These are phyloP conservation scores for Peribolospora baueri DNA, from an alignment of 768 basidiomycete genomes.

Conservation along the genomic window DNA sequence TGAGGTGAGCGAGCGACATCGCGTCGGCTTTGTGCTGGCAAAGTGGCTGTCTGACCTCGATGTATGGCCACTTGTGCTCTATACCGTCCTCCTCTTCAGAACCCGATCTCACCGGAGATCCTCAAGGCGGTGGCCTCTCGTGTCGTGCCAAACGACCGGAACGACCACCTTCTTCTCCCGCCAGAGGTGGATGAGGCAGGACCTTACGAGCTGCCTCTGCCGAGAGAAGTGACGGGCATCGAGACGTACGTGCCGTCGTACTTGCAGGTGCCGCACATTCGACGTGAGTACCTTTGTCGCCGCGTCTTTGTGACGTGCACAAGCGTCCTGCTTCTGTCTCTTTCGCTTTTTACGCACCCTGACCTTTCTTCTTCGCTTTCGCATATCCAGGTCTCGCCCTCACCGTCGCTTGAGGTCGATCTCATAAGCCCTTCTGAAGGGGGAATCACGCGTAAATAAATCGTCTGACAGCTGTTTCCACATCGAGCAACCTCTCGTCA, in stretches of 20 bases:
- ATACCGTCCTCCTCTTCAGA: slow-evolving; percentile 26
- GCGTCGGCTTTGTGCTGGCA: not conserved
- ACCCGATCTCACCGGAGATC: slow-evolving; percentile 91
- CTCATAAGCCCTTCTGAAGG: no score
- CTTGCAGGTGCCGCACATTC: slow-evolving; percentile 65
- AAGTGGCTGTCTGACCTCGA: not conserved
- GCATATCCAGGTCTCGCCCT: no score
- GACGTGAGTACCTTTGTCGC: slow-evolving; percentile 23
- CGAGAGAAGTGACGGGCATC: slow-evolving; percentile 79
- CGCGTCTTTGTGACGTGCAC: not conserved
- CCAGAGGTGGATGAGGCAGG: slow-evolving; percentile 96
- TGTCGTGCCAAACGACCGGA: slow-evolving; percentile 85
- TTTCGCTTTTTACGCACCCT: no score
- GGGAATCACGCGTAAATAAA: no score
- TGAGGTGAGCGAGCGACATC: slow-evolving; percentile 35
- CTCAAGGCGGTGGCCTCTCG: slow-evolving; percentile 85
- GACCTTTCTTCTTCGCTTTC: no score
- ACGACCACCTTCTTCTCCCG: slow-evolving; percentile 81
- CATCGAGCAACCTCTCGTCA: no score
- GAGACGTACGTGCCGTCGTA: slow-evolving; percentile 92
- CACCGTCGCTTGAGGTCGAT: no score
- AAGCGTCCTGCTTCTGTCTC: no score
- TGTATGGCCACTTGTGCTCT: not conserved
- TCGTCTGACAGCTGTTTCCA: no score
- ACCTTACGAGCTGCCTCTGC: slow-evolving; percentile 75